Percentiles rank a stretch among this genome's conserved stretches.
phyloP scores from a whole-genome alignment of 2,329 filamentous ascomycete genomes.

The Aspergillus eucalypticola region DNA sequence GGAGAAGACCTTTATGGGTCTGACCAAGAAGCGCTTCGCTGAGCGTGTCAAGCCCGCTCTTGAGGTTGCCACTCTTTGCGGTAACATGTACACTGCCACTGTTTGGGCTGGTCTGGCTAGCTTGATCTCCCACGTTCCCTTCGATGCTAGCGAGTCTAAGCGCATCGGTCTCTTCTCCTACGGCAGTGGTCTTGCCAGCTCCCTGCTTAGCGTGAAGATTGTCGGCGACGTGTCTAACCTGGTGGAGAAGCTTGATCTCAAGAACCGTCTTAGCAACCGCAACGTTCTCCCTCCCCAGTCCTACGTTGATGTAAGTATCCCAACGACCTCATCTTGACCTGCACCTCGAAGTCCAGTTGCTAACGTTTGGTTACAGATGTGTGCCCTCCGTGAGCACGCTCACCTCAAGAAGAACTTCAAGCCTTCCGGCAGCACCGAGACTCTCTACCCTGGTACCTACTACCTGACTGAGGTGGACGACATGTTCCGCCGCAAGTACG shows the following conservation, averaged over 20 bases:
- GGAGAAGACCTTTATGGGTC: slow-evolving; percentile 82
- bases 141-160: slow-evolving; percentile 68
- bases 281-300: slow-evolving; percentile 67
- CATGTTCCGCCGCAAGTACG: slow-evolving; percentile 81
- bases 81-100: slow-evolving; percentile 65
- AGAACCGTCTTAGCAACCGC: slow-evolving; percentile 66
- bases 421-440: slow-evolving; percentile 68
- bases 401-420: slow-evolving; percentile 79
- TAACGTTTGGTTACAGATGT: slow-evolving; percentile 60
- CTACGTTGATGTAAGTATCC: slow-evolving; percentile 68
- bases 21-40: slow-evolving; percentile 81
- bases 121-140: slow-evolving; percentile 65
- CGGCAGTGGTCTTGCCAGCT: slow-evolving; percentile 73
- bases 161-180: slow-evolving; percentile 76
- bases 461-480: slow-evolving; percentile 80
- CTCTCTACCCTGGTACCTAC: slow-evolving; percentile 68
- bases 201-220: slow-evolving; percentile 67
- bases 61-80: slow-evolving; percentile 74
- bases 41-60: slow-evolving; percentile 73
- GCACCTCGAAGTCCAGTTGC: slow-evolving; percentile 10
- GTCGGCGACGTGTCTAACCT: slow-evolving; percentile 70
- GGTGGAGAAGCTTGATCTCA: slow-evolving; percentile 67
- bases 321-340: neutral
- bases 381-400: slow-evolving; percentile 76
- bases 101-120: slow-evolving; percentile 59